phyloP scores from a whole-genome alignment of 306 rosid species.

The Vicia sativa region DNA sequence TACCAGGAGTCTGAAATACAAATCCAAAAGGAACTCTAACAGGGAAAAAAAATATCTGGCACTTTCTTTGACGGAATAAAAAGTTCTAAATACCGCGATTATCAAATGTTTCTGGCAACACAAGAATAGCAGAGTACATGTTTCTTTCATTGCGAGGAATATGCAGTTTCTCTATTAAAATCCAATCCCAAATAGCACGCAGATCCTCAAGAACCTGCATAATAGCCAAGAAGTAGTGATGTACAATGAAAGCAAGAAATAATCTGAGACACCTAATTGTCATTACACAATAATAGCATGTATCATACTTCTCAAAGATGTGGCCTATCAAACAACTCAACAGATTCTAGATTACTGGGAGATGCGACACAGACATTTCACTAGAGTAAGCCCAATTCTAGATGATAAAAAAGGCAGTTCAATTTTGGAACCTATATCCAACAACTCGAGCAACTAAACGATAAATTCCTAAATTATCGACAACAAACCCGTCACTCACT shows the following conservation, averaged over 20 bases:
- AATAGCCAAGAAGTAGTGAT: conserved; percentile 39
- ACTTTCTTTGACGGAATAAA: conserved; percentile 26
- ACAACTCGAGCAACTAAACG: conserved; percentile 14
- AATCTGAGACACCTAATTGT: conserved; percentile 15
- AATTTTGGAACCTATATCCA: conserved; percentile 5
- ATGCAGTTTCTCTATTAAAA: conserved; percentile 76
- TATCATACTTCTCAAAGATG: conserved; percentile 10
- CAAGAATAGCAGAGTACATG: conserved; percentile 81
- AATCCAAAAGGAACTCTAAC: conserved; percentile 19
- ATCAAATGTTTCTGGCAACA: conserved; percentile 90
- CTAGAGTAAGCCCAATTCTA: not conserved
- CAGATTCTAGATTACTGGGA: conserved; percentile 24
- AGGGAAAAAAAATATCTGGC: conserved; percentile 29
- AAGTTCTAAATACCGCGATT: conserved; percentile 65
- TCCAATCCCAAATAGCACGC: conserved; percentile 91
- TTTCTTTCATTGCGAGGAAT: conserved; percentile 76
- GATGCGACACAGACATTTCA: conserved; percentile 19
- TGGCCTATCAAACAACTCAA: conserved; percentile 19
- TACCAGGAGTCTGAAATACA: conserved; percentile 15
- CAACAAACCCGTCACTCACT: not conserved
- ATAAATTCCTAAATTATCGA: not conserved
- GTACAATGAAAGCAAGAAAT: conserved; percentile 25
- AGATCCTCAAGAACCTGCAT: conserved; percentile 82
- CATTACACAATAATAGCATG: not conserved
- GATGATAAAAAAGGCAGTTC: conserved; percentile 2